These are phyloP conservation scores for Zoysia matrella DNA, from an alignment of 202 grass and related monocot genomes.

Conservation along the genomic window DNA sequence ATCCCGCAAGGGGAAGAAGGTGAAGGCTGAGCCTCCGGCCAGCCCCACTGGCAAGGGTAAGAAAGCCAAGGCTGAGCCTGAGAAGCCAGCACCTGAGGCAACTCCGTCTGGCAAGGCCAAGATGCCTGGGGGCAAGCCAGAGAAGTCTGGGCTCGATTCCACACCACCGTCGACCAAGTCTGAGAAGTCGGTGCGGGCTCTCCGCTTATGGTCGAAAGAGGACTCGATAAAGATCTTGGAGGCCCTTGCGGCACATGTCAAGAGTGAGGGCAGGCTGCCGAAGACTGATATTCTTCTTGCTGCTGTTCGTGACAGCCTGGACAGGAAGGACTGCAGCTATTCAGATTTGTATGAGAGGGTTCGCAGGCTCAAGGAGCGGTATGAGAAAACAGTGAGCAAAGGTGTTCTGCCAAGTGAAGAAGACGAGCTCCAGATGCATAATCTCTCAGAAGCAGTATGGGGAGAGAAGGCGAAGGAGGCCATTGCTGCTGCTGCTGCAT, in stretches of 20 bases:
- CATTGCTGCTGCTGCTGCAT: neutral
- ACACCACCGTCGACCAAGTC: neutral
- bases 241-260: slow-evolving; percentile 37
- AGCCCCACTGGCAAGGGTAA: neutral
- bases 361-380: too few species aligned
- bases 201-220: slow-evolving; percentile 37
- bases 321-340: slow-evolving; percentile 29
- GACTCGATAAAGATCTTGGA: slow-evolving; percentile 59
- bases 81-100: slow-evolving; percentile 9
- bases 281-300: slow-evolving; percentile 3
- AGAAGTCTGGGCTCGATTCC: neutral
- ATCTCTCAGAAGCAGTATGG: slow-evolving; percentile 39
- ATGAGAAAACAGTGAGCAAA: slow-evolving; percentile 20
- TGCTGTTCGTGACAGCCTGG: slow-evolving; percentile 34
- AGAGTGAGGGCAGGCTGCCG: slow-evolving; percentile 38
- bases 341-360: slow-evolving; percentile 15
- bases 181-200: neutral
- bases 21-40: neutral
- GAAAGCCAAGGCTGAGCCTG: slow-evolving; percentile 14
- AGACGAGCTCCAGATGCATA: slow-evolving; percentile 32
- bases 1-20: slow-evolving; percentile 6
- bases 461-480: slow-evolving; percentile 34
- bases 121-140: neutral
- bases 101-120: slow-evolving; percentile 1
- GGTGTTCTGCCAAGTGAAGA: slow-evolving; percentile 2